A percentile compares a stretch with the other conserved stretches of the same genome.
These are phyloP conservation scores for Gilbertella persicaria DNA, from an alignment of 371 early-diverging fungal genomes.

Conservation along the genomic window DNA sequence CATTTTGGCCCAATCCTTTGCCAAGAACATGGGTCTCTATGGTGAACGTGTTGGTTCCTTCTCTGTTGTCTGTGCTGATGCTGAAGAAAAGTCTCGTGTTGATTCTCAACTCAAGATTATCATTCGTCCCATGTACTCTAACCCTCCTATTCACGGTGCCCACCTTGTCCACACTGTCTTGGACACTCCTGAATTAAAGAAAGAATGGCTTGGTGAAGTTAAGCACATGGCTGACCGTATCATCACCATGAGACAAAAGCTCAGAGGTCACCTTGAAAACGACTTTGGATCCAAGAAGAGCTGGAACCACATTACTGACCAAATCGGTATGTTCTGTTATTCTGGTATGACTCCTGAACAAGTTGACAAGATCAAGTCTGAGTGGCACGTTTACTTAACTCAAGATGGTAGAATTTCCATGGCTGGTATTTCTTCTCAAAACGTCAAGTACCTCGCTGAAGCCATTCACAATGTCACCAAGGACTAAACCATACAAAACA, in stretches of 20 bases:
- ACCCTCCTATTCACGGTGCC: slow-evolving; percentile 95
- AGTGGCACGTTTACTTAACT: slow-evolving; percentile 95
- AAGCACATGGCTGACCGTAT: slow-evolving; percentile 98
- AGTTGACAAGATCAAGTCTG: slow-evolving; percentile 81
- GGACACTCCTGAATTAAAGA: slow-evolving; percentile 70
- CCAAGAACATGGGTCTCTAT: slow-evolving; percentile 99
- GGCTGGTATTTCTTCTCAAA: slow-evolving; percentile 91
- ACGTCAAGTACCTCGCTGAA: slow-evolving; percentile 95
- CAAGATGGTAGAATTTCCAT: slow-evolving; percentile 97
- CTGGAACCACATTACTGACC: slow-evolving; percentile 96
- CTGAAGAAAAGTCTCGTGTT: slow-evolving; percentile 84
- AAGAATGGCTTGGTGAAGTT: slow-evolving; percentile 93
- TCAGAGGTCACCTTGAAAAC: slow-evolving; percentile 80
- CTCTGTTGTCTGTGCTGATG: slow-evolving; percentile 78
- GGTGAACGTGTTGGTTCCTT: slow-evolving; percentile 98
- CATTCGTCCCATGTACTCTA: slow-evolving; percentile 97
- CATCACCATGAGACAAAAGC: slow-evolving; percentile 84
- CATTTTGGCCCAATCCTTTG: slow-evolving; percentile 93
- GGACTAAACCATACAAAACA: no score
- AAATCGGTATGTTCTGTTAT: slow-evolving; percentile 99
- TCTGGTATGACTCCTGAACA: slow-evolving; percentile 93
- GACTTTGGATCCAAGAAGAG: slow-evolving; percentile 75
- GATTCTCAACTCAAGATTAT: slow-evolving; percentile 95
- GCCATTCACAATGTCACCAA: slow-evolving; percentile 95
- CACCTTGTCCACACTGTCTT: slow-evolving; percentile 92